These are phyloP conservation scores for Ceratobasidium sp. DNA, from an alignment of 1,284 basidiomycete genomes.

Conservation along the genomic window DNA sequence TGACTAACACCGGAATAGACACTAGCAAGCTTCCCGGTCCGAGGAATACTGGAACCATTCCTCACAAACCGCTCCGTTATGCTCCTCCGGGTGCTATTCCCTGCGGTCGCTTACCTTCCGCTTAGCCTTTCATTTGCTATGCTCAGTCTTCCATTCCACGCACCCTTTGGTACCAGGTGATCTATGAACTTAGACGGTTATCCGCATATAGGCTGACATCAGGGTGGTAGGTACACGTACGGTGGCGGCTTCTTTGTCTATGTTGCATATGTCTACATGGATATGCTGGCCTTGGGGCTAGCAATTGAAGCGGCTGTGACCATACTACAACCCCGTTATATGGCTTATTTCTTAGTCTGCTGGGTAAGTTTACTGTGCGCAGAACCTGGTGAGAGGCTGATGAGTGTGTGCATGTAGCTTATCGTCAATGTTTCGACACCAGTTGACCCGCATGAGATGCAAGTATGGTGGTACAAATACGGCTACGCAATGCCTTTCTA, in stretches of 20 bases:
- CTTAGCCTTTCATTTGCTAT: conserved; percentile 49
- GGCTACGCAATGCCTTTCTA: conserved; percentile 26
- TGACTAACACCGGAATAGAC: conserved; percentile 16
- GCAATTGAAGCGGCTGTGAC: conserved; percentile 56
- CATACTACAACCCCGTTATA: conserved; percentile 48
- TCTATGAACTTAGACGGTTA: background rate
- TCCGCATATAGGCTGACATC: background rate
- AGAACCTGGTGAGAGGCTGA: background rate
- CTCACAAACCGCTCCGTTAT: conserved; percentile 38
- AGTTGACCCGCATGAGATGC: conserved; percentile 59
- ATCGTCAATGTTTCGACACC: conserved; percentile 59
- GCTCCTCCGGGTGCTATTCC: conserved; percentile 44
- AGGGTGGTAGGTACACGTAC: conserved; percentile 49
- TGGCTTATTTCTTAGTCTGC: conserved; percentile 50
- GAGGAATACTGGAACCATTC: conserved; percentile 39
- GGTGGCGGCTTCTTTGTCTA: conserved; percentile 62
- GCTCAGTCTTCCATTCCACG: conserved; percentile 56
- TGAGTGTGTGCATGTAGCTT: conserved; percentile 50
- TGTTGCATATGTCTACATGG: conserved; percentile 57
- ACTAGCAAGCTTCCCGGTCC: conserved; percentile 38
- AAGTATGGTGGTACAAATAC: conserved; percentile 58
- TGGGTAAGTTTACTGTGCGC: conserved; percentile 9
- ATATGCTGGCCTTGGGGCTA: conserved; percentile 53
- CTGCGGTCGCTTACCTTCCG: conserved; percentile 47
- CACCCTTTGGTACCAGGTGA: conserved; percentile 54